Percentiles rank a stretch among this genome's conserved stretches.
Conservation (phyloP, 495 filamentous ascomycete species). For the Staphylotrichum longicolle region DNA sequence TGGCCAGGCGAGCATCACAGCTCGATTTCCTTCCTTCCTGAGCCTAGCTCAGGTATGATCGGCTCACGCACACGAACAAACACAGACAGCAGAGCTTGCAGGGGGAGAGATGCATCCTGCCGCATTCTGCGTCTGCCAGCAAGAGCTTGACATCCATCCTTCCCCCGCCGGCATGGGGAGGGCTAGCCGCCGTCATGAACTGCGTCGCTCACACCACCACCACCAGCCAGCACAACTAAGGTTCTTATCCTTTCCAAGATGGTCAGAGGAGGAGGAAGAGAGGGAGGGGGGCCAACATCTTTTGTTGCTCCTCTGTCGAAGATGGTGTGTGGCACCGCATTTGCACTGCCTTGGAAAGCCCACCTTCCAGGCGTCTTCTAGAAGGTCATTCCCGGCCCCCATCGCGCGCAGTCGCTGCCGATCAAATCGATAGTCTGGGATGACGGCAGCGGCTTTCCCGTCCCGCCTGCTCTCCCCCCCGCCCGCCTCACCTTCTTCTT, state of each 20-base stretch:
- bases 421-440: constrained; percentile 12
- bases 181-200: too few relatives aligned
- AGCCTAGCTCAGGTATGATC: constrained; percentile 27
- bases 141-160: neutral
- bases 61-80: constrained; percentile 4
- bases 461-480: neutral
- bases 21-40: constrained; percentile 25
- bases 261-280: neutral
- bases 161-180: too few relatives aligned
- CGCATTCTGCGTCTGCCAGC: neutral
- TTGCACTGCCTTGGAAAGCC: neutral
- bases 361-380: constrained; percentile 24
- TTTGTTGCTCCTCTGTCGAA: neutral
- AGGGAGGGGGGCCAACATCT: neutral
- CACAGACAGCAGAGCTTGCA: neutral
- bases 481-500: too few relatives aligned
- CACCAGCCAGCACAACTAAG: too few relatives aligned
- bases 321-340: constrained; percentile 6
- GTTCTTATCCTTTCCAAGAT: neutral
- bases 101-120: neutral
- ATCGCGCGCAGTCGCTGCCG: neutral
- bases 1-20: neutral
- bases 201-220: too few relatives aligned
- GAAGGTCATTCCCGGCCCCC: constrained; percentile 1
- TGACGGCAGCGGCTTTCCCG: neutral